phyloP scores from a whole-genome alignment of 768 basidiomycete genomes.

The Russula sp. region DNA sequence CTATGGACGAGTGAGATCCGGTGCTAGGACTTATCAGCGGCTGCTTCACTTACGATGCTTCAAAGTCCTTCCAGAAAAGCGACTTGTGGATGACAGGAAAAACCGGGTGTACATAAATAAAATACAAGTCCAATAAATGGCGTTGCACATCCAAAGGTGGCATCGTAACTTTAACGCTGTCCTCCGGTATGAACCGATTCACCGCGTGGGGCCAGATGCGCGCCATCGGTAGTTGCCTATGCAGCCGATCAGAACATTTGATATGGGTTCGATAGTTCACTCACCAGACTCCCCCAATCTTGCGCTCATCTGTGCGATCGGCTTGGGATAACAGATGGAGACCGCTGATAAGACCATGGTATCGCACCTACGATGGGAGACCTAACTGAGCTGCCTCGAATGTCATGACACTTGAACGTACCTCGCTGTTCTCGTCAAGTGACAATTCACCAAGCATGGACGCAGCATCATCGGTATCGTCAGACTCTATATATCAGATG shows the following conservation, averaged over 20 bases:
- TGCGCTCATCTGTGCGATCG: constrained; percentile 60
- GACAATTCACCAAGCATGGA: constrained; percentile 67
- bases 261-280: constrained; percentile 9
- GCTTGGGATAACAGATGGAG: constrained; percentile 66
- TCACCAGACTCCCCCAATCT: constrained; percentile 64
- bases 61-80: constrained; percentile 62
- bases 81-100: constrained; percentile 76
- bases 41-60: constrained; percentile 15
- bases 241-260: constrained; percentile 9
- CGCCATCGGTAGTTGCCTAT: constrained; percentile 67
- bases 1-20: constrained; percentile 2
- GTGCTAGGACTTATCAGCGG: neutral
- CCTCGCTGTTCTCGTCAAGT: constrained; percentile 71
- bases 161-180: constrained; percentile 42
- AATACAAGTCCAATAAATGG: constrained; percentile 67
- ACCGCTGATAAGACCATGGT: constrained; percentile 74
- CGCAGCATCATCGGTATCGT: constrained; percentile 34
- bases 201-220: constrained; percentile 64
- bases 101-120: constrained; percentile 76
- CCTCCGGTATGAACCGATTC: constrained; percentile 39
- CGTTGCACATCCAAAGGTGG: constrained; percentile 62
- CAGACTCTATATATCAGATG: constrained; percentile 19
- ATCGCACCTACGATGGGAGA: constrained; percentile 56
- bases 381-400: constrained; percentile 29
- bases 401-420: constrained; percentile 27